Percentiles rank a stretch among this genome's conserved stretches.
These are phyloP conservation scores for Candida golubevii DNA, from an alignment of 805 yeast genomes.

Conservation along the genomic window DNA sequence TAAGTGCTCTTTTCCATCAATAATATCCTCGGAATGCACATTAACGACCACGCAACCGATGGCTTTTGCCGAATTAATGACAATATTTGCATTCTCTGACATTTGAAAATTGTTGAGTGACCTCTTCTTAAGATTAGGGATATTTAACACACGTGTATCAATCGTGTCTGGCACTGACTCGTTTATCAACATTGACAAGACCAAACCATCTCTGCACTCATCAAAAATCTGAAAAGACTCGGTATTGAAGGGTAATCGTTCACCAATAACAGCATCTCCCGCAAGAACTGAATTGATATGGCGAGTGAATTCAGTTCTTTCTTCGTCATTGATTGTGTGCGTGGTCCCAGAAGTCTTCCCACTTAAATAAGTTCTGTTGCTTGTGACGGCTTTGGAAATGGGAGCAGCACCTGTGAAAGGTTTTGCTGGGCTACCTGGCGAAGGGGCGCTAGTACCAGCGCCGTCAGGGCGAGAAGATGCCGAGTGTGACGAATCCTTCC, in stretches of 20 bases:
- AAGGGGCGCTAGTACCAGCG: neutral
- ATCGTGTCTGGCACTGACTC: slow-evolving; percentile 98
- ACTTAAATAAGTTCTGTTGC: slow-evolving; percentile 66
- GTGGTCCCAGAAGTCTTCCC: slow-evolving; percentile 90
- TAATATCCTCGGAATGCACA: slow-evolving; percentile 92
- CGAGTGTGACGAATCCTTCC: slow-evolving; percentile 1
- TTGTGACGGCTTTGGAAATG: slow-evolving; percentile 46
- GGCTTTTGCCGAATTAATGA: slow-evolving; percentile 97
- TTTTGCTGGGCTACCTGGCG: slow-evolving; percentile 19
- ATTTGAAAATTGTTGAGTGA: slow-evolving; percentile 88
- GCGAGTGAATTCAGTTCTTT: slow-evolving; percentile 90
- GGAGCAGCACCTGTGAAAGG: slow-evolving; percentile 28
- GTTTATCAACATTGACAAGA: slow-evolving; percentile 87
- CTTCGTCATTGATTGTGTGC: slow-evolving; percentile 96
- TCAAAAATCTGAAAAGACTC: slow-evolving; percentile 94
- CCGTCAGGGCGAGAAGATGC: slow-evolving; percentile 5
- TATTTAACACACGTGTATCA: slow-evolving; percentile 93
- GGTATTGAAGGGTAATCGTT: slow-evolving; percentile 84
- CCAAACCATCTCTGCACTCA: slow-evolving; percentile 93
- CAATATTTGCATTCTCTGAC: slow-evolving; percentile 95
- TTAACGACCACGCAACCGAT: slow-evolving; percentile 98
- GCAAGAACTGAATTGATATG: slow-evolving; percentile 90
- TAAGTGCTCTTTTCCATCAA: slow-evolving; percentile 91
- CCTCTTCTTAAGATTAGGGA: slow-evolving; percentile 72
- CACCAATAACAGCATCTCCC: slow-evolving; percentile 83